Evolutionary conservation across 305 asterid genomes (phyloP), one percentile per base, ranked within the genome.

Genomic region (Fraxinus floribunda): DNA sequence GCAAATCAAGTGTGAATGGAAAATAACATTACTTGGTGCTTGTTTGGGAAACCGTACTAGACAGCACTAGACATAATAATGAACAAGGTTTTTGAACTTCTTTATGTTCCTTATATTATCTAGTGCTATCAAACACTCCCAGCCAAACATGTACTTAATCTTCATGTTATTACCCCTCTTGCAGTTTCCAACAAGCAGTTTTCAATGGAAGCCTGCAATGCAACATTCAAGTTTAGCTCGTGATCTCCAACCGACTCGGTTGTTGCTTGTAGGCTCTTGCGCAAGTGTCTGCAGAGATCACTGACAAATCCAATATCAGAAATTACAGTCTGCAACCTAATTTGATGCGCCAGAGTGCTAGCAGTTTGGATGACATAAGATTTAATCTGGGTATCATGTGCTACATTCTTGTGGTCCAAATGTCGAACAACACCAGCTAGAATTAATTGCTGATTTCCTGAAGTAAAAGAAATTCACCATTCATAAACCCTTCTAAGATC

Each of bases 241-340:
- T 89, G 91, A 81, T 92, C 97, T 72, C 90, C 97, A 73, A 80
- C 93, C 32, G 93, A 91, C 85, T 92, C 97, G 4, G 91, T 93
- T 36, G 98, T 90, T 78, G 97, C 94, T 87, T 93, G 98, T 78
- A 94, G 94, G 90, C 97, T 93, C 86, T 92, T 96, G 81, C 99
- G 92, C 88, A 96, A 84, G 89, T 96, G 98, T 80, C 97, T 89
- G 84, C 95, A 96, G 86, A 96, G 95, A 88, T 96, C 98, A 83
- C 93, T 89, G 29, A 96, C 94, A 79, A 91, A 92, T 22, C 98
- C 98, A 85, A 91, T 84, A 82, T 95, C 99, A 41, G 92, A 90
- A 64, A 94, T 88, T 73, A 88, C 89, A 74, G 90, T 83, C 85
- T 89, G 93, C 57, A 85, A 81, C 87, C 99, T 89, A 83, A 94